Evolutionary conservation across 768 basidiomycete species (phyloP).

Genomic region (Pleurotus pulmonarius): DNA sequence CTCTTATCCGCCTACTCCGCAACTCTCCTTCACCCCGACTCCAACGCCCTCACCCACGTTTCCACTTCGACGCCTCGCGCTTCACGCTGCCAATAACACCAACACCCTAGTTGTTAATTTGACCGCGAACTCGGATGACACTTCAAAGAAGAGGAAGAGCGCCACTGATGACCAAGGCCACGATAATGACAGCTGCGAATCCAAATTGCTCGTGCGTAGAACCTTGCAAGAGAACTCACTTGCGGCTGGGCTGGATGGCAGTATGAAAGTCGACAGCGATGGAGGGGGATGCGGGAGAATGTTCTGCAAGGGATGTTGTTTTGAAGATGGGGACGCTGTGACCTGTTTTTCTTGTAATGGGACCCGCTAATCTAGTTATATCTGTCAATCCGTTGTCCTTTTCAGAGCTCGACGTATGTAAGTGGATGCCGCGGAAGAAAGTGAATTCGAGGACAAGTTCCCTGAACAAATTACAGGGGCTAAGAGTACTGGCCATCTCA

Average conservation of each 20-base stretch:
- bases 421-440: too few species aligned
- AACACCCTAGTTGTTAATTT: conserved; percentile 15
- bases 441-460: too few species aligned
- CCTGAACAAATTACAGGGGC: too few species aligned
- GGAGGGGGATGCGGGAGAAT: not conserved
- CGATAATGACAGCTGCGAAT: not conserved
- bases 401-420: too few species aligned
- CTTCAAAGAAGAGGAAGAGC: not conserved
- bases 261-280: not conserved
- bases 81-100: conserved; percentile 18
- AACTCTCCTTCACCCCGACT: conserved; percentile 33
- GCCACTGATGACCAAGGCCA: not conserved
- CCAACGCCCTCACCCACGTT: conserved; percentile 25
- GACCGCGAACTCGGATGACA: conserved; percentile 9
- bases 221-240: not conserved
- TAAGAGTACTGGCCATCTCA: too few species aligned
- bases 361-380: not conserved
- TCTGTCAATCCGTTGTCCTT: too few species aligned
- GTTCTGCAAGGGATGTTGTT: not conserved
- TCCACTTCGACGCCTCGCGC: conserved; percentile 26
- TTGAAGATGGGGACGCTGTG: conserved; percentile 1
- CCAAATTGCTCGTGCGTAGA: not conserved
- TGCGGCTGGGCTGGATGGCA: not conserved
- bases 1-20: conserved; percentile 35
- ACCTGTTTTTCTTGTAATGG: conserved; percentile 6